Percentiles rank a stretch among this genome's conserved stretches.
phyloP scores from a whole-genome alignment of 2,329 filamentous ascomycete species.

The Trichoderma sp. region DNA sequence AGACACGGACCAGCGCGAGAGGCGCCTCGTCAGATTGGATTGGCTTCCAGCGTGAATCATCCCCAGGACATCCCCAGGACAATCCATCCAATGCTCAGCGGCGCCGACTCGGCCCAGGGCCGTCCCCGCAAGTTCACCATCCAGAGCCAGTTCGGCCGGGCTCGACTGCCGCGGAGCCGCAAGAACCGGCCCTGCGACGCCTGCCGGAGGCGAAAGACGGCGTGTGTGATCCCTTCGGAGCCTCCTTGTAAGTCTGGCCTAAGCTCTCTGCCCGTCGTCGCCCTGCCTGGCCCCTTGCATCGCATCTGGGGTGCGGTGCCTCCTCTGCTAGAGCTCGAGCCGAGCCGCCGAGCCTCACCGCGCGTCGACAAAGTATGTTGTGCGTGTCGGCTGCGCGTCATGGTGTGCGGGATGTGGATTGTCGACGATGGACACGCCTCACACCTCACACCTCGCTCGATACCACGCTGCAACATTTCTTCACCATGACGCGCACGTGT shows the following conservation, averaged over 20 bases:
- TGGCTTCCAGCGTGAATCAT: background rate
- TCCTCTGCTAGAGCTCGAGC: background rate
- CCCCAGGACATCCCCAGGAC: background rate
- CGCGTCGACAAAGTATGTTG: background rate
- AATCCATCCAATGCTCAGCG: slow-evolving; percentile 3
- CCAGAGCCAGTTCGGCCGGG: slow-evolving; percentile 41
- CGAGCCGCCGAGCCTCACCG: background rate
- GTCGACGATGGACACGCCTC: background rate
- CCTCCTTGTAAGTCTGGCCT: slow-evolving; percentile 41
- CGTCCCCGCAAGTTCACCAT: slow-evolving; percentile 39
- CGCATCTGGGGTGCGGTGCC: too few species aligned
- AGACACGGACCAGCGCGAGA: background rate
- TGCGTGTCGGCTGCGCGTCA: background rate
- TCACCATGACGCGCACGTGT: background rate
- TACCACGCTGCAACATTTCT: background rate
- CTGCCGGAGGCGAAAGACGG: slow-evolving; percentile 45
- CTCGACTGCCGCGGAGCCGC: slow-evolving; percentile 41
- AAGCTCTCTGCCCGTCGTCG: background rate
- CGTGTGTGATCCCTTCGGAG: slow-evolving; percentile 43
- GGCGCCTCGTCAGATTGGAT: background rate
- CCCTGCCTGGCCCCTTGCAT: background rate
- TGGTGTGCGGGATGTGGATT: background rate
- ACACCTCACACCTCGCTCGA: background rate
- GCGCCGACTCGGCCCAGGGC: slow-evolving; percentile 7
- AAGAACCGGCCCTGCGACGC: slow-evolving; percentile 47